Conservation (phyloP, 768 basidiomycete species). For the Mycena maculata region DNA sequence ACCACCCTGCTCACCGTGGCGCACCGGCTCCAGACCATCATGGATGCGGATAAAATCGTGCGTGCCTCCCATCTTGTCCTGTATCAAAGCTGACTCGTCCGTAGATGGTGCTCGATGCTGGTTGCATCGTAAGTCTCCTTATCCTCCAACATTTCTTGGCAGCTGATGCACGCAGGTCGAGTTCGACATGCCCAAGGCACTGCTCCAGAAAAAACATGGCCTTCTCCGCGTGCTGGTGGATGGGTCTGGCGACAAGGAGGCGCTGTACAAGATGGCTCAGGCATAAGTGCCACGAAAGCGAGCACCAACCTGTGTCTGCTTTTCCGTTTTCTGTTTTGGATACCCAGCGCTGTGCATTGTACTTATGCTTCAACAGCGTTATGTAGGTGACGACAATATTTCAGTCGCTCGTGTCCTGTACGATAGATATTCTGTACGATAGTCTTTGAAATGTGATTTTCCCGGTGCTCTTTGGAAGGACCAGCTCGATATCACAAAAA, state of each 20-base stretch:
- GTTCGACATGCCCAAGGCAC: constrained; percentile 4
- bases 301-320: too few species aligned
- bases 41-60: constrained; percentile 45
- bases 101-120: constrained; percentile 26
- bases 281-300: neutral
- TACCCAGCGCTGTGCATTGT: too few species aligned
- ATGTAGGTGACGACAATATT: too few species aligned
- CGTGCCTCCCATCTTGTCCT: neutral
- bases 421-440: too few species aligned
- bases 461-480: too few species aligned
- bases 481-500: too few species aligned
- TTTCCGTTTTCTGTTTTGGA: too few species aligned
- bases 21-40: constrained; percentile 42
- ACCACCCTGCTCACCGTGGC: constrained; percentile 47
- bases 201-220: constrained; percentile 1
- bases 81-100: neutral
- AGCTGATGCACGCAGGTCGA: constrained; percentile 3
- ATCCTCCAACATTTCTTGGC: neutral
- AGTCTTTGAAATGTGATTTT: too few species aligned
- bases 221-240: constrained; percentile 13
- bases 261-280: constrained; percentile 9
- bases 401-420: too few species aligned
- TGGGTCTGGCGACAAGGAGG: constrained; percentile 15
- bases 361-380: too few species aligned
- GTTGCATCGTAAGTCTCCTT: neutral